phyloP scores from a whole-genome alignment of 1,284 basidiomycete genomes.

The Ceratobasidium sp. region DNA sequence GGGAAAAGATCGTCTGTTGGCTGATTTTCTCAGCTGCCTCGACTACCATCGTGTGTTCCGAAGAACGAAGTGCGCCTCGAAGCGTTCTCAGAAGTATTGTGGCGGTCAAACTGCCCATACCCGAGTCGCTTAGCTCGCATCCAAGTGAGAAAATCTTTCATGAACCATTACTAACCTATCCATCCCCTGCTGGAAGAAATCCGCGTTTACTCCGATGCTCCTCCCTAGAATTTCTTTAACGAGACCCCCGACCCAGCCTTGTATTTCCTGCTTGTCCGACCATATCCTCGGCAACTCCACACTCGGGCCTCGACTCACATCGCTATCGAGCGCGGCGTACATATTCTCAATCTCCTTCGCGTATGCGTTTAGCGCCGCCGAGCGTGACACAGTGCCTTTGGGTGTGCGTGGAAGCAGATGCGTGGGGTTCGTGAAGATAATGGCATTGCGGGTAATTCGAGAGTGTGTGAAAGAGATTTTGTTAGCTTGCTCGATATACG shows the following conservation, averaged over 20 bases:
- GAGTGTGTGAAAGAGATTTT: conserved; percentile 58
- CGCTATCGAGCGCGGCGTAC: conserved; percentile 41
- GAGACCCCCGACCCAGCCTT: neutral
- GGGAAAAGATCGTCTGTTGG: conserved; percentile 17
- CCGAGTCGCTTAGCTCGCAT: no score
- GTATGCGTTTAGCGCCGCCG: conserved; percentile 38
- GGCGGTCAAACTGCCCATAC: conserved; percentile 1
- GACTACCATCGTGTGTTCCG: neutral
- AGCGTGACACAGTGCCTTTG: conserved; percentile 38
- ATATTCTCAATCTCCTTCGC: conserved; percentile 44
- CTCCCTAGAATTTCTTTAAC: neutral
- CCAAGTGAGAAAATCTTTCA: no score
- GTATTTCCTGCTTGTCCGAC: neutral
- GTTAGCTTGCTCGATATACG: conserved; percentile 62
- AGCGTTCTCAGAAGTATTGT: conserved; percentile 7
- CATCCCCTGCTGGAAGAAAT: conserved; percentile 31
- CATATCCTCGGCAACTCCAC: neutral
- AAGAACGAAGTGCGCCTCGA: neutral
- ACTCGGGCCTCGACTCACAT: neutral
- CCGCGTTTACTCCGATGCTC: neutral
- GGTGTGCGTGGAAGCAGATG: conserved; percentile 28
- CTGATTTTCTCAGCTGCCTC: neutral
- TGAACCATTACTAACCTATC: conserved; percentile 45
- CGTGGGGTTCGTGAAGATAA: neutral
- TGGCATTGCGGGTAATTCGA: conserved; percentile 59